Conservation (phyloP, 1,139 yeast species). For the Cylindricascospora bacillispora region DNA sequence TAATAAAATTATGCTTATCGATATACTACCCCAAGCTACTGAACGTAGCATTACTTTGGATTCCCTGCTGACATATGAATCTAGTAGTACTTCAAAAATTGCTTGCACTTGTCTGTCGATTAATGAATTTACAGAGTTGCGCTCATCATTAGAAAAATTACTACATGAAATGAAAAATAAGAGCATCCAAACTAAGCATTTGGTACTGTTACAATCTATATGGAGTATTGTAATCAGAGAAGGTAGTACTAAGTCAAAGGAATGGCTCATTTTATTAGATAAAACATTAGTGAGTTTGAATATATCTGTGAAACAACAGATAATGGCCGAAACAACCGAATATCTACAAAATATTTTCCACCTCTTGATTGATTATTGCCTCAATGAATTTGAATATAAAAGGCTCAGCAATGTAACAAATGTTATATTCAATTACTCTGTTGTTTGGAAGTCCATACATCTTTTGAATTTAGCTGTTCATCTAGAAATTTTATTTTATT, state of each 20-base stretch:
- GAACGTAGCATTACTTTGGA: background rate
- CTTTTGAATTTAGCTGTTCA: conserved; percentile 8
- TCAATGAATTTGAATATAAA: conserved; percentile 14
- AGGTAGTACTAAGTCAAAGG: conserved; percentile 4
- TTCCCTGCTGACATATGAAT: background rate
- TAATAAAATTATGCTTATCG: conserved; percentile 10
- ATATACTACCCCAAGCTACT: conserved; percentile 3
- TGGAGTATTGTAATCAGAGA: conserved; percentile 7
- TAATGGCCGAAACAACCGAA: background rate
- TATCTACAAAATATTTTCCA: conserved; percentile 4
- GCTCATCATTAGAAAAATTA: background rate
- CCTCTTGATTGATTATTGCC: conserved; percentile 10
- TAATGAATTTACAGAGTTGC: background rate
- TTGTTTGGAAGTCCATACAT: conserved; percentile 7
- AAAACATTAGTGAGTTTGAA: conserved; percentile 11
- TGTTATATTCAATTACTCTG: conserved; percentile 21
- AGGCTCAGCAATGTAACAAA: conserved; percentile 25
- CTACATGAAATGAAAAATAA: background rate
- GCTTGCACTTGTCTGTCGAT: conserved; percentile 1
- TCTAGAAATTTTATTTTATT: conserved; percentile 6
- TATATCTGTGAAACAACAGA: conserved; percentile 4
- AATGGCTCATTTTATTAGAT: conserved; percentile 9
- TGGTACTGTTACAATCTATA: conserved; percentile 1
- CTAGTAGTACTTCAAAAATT: background rate
- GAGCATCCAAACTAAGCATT: background rate